Conservation (phyloP, 2,329 filamentous ascomycete species). For the Pseudogymnoascus sp. region DNA sequence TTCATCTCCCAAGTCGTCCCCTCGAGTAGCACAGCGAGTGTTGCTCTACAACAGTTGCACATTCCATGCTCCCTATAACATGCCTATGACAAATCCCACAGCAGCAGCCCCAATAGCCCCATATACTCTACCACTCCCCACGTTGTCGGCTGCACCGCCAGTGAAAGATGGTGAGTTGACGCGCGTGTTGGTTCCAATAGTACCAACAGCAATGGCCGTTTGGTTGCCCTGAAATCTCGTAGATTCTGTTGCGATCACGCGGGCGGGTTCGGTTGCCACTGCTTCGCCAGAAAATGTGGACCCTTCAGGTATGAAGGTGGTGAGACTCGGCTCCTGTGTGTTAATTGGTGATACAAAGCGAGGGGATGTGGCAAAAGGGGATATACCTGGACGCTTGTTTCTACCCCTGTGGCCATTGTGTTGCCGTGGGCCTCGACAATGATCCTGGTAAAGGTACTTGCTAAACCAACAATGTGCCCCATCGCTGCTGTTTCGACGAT, state of each 20-base stretch:
- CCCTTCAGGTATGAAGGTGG: neutral
- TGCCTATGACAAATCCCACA: neutral
- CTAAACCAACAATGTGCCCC: neutral
- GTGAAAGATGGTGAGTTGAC: neutral
- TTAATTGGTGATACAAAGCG: neutral
- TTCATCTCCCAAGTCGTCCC: neutral
- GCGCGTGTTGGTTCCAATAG: neutral
- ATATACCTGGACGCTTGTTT: neutral
- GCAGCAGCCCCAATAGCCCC: neutral
- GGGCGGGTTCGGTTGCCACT: neutral
- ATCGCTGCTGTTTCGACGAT: neutral
- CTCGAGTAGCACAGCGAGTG: neutral
- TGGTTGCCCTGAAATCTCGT: constrained; percentile 1
- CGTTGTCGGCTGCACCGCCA: neutral
- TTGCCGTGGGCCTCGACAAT: neutral
- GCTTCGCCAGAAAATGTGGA: neutral
- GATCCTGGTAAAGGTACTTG: constrained; percentile 5
- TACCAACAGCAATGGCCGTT: neutral
- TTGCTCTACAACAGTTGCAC: neutral
- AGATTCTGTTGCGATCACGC: neutral
- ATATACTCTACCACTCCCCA: neutral
- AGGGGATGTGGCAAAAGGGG: neutral
- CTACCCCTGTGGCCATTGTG: neutral
- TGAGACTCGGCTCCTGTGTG: neutral
- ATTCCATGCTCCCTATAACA: neutral